A percentile compares a stretch with the other conserved stretches of the same genome.
Conservation (phyloP, 1,139 yeast species). For the Hyphopichia burtonii region DNA sequence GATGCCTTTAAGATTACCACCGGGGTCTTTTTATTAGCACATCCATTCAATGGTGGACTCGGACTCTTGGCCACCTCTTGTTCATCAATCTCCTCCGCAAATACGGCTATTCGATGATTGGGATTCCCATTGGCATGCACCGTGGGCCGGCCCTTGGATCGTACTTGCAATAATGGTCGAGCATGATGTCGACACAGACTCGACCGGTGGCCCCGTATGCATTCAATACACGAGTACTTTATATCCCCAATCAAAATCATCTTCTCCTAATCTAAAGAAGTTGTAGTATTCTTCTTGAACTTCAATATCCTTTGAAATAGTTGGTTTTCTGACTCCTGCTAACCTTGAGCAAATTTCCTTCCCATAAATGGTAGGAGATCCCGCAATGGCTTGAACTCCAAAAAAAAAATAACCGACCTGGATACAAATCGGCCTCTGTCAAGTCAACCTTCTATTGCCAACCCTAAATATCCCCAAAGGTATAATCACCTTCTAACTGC, state of each 20-base stretch:
- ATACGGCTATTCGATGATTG: conserved; percentile 56
- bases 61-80: conserved; percentile 3
- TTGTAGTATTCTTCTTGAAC: no score
- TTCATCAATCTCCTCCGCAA: conserved; percentile 46
- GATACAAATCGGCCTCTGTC: no score
- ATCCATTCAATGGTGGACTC: conserved; percentile 6
- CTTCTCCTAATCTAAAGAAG: not conserved
- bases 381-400: no score
- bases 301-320: no score
- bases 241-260: conserved; percentile 87
- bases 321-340: not conserved
- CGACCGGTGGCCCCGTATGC: conserved; percentile 92
- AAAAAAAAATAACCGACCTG: not conserved
- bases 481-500: no score
- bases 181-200: conserved; percentile 80
- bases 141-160: conserved; percentile 82
- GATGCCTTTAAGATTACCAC: conserved; percentile 48
- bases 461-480: no score
- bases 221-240: conserved; percentile 86
- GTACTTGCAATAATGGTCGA: conserved; percentile 80
- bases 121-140: conserved; percentile 47
- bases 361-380: not conserved
- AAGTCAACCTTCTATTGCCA: no score
- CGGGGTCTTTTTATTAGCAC: conserved; percentile 19
- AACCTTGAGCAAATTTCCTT: not conserved